Evolutionary conservation across 148 eudicot genomes (phyloP), one percentile per base, ranked within the genome.

Genomic region (Persicaria tinctoria): DNA sequence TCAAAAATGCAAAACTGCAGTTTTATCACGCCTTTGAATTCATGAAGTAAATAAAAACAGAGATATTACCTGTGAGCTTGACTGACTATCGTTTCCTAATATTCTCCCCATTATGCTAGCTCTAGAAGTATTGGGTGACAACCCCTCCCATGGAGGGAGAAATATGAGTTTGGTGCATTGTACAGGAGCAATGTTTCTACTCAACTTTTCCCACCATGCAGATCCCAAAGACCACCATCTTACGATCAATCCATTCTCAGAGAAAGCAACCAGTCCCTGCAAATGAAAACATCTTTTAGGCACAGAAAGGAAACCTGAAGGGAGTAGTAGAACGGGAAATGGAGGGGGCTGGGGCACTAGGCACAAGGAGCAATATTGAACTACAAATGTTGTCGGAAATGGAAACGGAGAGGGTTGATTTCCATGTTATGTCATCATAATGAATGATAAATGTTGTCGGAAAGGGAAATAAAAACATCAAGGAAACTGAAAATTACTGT

Each of bases 161-260:
- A 92, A 86, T 74, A 95, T 95, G 51, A 95, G 84, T 81, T 95
- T 95, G 75, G 93, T 95, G 89, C 96, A 95, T 32, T 89, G 99
- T 23, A 95, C 90, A 76, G 96, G 96, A 70, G 79, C 83, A 72
- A 87, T 85, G 85, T 80, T 92, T 56, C 99, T 87, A 62, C 93
- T 95, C 60, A 95, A 87, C 81, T 92, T 95, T 82, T 95, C 99
- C 96, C 93, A 92, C 99, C 99, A 95, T 69, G 78, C 93, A 55
- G 91, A 79, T 82, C 96, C 97, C 79, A 95, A 77, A 41, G 99
- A 95, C 99, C 99, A 95, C 99, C 99, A 95, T 85, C 97, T 85
- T 56, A 95, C 89, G 84, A 92, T 88, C 84, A 95, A 84, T 41
- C 97, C 99, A 77, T 85, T 83, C 88, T 95, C 99, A 48, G 99